Evolutionary conservation across 2,329 filamentous ascomycete genomes (phyloP), one percentile per base, ranked within the genome.

Genomic region (Colletotrichum godetiae): DNA sequence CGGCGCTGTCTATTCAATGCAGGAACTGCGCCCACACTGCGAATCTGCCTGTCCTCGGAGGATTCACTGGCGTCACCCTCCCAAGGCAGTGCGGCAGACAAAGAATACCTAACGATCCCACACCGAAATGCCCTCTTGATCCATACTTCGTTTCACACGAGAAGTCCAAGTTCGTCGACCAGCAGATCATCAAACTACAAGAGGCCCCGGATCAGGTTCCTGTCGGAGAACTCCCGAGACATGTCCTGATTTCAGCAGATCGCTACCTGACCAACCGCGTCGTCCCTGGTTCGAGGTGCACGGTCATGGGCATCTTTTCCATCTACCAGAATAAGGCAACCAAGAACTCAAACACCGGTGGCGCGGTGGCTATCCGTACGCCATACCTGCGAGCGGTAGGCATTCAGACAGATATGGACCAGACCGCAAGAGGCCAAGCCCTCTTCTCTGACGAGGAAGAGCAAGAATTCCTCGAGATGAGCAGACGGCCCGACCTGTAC

Each of bases 201-300:
- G 97, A 99, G 84, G 97, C 96, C 0, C 97, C 97, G 1, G 97
- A 99, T 79, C 95, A 98, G 82, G 97, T 99, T 0, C 97, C 97
- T 0, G 97, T 99, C 1, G 97, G 97, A 85, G 97, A 99, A 84
- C 86, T 99, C 62, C 97, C 97, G 3, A 90, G 97, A 55, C 97
- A 99, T 78, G 97, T 99, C 58, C 90, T 98, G 74, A 94, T 99
- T 74, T 97, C 95, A 0, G 97, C 97, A n/a, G 97, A 99, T 80
- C 91, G 97, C 66, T 98, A 98, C 80, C 87, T 99, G 59, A 97
- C 96, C 12, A 99, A 99, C 81, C 91, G 95, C 64, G 97, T 99
- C 3, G 95, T 99, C 4, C 97, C 97, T 6, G 97, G 97, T 35
- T 97, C 96, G 63, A 90, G 96, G 81, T 99, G 97, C 82, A 97